These are phyloP conservation scores for Fulvia fulva DNA, from an alignment of 2,329 filamentous ascomycete genomes.

Conservation along the genomic window DNA sequence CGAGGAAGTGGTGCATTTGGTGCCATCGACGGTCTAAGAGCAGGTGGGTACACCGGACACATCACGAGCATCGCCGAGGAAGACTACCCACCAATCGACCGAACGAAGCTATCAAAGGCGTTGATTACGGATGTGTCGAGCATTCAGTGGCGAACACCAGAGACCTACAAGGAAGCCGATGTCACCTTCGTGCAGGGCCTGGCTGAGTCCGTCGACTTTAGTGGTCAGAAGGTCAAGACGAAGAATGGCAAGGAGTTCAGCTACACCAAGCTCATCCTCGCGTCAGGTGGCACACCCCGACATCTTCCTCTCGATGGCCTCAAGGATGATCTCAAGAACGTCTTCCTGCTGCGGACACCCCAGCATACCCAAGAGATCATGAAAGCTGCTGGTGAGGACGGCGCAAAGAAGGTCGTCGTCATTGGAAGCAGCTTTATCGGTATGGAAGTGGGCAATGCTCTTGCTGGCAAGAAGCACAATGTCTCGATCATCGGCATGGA, in stretches of 20 bases:
- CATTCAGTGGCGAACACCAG: slow-evolving; percentile 68
- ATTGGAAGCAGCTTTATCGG: slow-evolving; percentile 95
- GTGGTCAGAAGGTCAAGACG: slow-evolving; percentile 67
- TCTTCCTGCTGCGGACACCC: slow-evolving; percentile 79
- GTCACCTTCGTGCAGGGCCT: slow-evolving; percentile 53
- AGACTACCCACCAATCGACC: slow-evolving; percentile 75
- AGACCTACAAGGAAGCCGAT: slow-evolving; percentile 67
- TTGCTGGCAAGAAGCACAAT: slow-evolving; percentile 71
- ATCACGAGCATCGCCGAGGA: slow-evolving; percentile 84
- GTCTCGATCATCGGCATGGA: slow-evolving; percentile 91
- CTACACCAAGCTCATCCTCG: slow-evolving; percentile 87
- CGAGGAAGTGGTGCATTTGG: slow-evolving; percentile 81
- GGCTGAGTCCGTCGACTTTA: slow-evolving; percentile 74
- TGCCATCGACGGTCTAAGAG: slow-evolving; percentile 75
- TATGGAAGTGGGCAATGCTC: slow-evolving; percentile 86
- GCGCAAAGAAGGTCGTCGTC: slow-evolving; percentile 86
- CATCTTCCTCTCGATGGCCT: slow-evolving; percentile 78
- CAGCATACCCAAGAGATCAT: slow-evolving; percentile 74
- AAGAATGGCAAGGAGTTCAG: slow-evolving; percentile 64
- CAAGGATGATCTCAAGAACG: slow-evolving; percentile 73
- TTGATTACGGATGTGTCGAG: slow-evolving; percentile 77
- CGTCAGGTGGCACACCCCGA: slow-evolving; percentile 77
- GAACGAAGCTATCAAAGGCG: slow-evolving; percentile 93
- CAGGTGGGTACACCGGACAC: slow-evolving; percentile 71
- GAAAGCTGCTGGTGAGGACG: slow-evolving; percentile 69